These are phyloP conservation scores for Ceratocystis papillata DNA, from an alignment of 2,329 filamentous ascomycete species.

Conservation along the genomic window DNA sequence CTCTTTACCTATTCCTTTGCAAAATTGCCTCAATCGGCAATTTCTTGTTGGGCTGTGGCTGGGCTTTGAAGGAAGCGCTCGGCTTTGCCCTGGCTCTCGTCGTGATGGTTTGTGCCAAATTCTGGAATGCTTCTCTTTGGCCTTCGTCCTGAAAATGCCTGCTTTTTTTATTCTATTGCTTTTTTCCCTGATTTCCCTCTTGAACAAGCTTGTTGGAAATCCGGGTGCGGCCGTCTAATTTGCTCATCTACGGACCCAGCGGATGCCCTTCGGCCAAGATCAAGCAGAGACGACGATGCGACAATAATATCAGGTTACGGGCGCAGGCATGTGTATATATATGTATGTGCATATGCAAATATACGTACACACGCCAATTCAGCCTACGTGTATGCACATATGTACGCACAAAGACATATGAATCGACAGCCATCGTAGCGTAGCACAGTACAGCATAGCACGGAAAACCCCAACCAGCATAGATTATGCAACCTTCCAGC, in stretches of 20 bases:
- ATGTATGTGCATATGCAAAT: not conserved
- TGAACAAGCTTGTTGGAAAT: not conserved
- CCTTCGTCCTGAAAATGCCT: not conserved
- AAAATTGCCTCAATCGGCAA: slow-evolving; percentile 12
- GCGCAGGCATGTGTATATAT: not conserved
- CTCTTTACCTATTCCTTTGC: not conserved
- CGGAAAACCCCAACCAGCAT: not conserved
- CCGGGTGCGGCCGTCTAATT: not conserved
- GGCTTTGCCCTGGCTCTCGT: not conserved
- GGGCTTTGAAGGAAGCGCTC: not conserved
- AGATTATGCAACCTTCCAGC: not conserved
- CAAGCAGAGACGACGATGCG: not conserved
- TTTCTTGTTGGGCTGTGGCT: not conserved
- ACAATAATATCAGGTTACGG: not conserved
- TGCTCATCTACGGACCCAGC: not conserved
- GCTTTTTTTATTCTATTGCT: not conserved
- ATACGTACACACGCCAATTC: not conserved
- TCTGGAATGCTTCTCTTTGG: not conserved
- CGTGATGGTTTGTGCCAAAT: not conserved
- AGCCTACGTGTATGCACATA: not conserved
- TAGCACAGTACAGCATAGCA: not conserved
- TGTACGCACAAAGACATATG: not conserved
- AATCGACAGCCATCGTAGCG: not conserved
- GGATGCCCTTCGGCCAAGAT: not conserved
- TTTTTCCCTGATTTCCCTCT: not conserved